Conservation (phyloP, 2,329 filamentous ascomycete genomes). For the Penicillium vulpinum region DNA sequence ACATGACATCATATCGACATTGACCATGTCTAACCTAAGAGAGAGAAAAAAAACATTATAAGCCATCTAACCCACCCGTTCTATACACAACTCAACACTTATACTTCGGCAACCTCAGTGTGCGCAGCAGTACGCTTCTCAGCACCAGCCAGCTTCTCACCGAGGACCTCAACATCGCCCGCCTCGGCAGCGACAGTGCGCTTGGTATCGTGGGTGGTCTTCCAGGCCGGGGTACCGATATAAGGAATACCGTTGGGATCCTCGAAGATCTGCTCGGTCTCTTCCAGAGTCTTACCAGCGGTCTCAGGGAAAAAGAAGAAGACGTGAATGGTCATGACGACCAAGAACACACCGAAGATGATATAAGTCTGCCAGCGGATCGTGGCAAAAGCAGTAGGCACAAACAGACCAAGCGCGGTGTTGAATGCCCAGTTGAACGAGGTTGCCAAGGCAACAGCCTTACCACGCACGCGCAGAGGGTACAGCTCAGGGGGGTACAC, state of each 20-base stretch:
- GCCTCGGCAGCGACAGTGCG: conserved; percentile 33
- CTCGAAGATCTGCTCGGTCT: conserved; percentile 70
- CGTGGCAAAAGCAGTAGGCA: conserved; percentile 58
- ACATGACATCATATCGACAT: conserved; percentile 8
- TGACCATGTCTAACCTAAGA: neutral
- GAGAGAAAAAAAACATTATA: neutral
- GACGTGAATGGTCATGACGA: conserved; percentile 64
- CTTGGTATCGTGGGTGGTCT: conserved; percentile 34
- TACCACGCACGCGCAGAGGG: conserved; percentile 57
- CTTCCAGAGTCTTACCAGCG: conserved; percentile 70
- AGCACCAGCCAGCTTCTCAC: conserved; percentile 25
- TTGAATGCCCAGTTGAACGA: conserved; percentile 67
- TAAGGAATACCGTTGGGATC: conserved; percentile 37
- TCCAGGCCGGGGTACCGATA: conserved; percentile 42
- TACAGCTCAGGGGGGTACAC: conserved; percentile 57
- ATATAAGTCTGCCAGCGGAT: conserved; percentile 66
- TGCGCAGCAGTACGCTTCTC: conserved; percentile 18
- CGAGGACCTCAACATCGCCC: conserved; percentile 29
- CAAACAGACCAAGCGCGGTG: conserved; percentile 45
- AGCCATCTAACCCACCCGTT: neutral
- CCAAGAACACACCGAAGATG: conserved; percentile 73
- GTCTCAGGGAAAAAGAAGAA: conserved; percentile 68
- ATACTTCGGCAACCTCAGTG: conserved; percentile 4
- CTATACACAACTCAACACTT: neutral
- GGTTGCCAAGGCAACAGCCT: conserved; percentile 60